A percentile compares a stretch with the other conserved stretches of the same genome.
Evolutionary conservation across 129 eudicot genomes (phyloP).

Genomic region (Lonicera japonica): DNA sequence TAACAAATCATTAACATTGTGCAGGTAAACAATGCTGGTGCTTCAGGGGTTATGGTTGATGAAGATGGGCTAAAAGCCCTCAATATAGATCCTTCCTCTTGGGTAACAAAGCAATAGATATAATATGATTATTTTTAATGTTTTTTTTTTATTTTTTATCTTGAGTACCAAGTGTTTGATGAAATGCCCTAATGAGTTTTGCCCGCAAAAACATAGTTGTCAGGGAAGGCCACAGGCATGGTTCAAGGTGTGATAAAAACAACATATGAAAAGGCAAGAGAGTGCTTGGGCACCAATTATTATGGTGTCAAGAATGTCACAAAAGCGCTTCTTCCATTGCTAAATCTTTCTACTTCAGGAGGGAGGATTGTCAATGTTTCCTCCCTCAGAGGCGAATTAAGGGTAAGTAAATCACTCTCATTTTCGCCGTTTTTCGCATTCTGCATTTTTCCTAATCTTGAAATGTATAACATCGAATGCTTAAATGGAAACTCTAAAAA

Average conservation of each 20-base stretch:
- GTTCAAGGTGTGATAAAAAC: slow-evolving; percentile 63
- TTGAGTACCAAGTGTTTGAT: neutral
- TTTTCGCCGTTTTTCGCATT: too few species aligned
- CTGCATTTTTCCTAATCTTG: too few species aligned
- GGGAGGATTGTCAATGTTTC: slow-evolving; percentile 76
- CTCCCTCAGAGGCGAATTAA: slow-evolving; percentile 57
- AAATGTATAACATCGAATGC: too few species aligned
- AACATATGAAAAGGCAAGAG: slow-evolving; percentile 50
- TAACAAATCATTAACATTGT: neutral
- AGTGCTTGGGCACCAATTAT: slow-evolving; percentile 69
- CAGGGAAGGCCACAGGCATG: slow-evolving; percentile 52
- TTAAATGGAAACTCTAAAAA: too few species aligned
- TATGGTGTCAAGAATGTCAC: slow-evolving; percentile 71
- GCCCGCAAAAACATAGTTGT: slow-evolving; percentile 30
- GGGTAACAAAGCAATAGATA: slow-evolving; percentile 35
- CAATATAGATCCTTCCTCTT: slow-evolving; percentile 55
- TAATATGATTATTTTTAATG: too few species aligned
- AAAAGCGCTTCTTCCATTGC: slow-evolving; percentile 73
- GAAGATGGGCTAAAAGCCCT: slow-evolving; percentile 61
- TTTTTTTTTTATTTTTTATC: neutral
- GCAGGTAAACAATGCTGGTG: slow-evolving; percentile 90
- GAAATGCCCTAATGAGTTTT: neutral
- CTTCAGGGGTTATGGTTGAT: slow-evolving; percentile 70
- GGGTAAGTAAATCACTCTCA: slow-evolving; percentile 31
- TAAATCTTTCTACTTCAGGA: slow-evolving; percentile 51